phyloP scores from a whole-genome alignment of 2,329 filamentous ascomycete genomes.

The Fusarium oligoseptatum region DNA sequence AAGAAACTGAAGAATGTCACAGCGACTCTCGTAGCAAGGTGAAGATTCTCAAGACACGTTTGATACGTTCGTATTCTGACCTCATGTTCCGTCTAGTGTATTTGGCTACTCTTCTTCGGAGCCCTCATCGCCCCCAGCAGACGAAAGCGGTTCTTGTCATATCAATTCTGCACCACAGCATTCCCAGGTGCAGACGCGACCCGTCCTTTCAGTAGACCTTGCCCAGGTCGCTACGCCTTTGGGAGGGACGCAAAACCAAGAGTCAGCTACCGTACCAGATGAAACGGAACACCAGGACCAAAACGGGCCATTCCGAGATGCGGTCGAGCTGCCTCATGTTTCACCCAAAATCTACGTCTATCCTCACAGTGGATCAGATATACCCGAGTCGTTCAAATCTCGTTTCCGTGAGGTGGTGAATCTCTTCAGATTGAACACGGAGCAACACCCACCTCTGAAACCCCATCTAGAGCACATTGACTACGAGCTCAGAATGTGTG shows the following conservation, averaged over 20 bases:
- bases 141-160: neutral
- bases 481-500: neutral
- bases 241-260: neutral
- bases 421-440: neutral
- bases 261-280: neutral
- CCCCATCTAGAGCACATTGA: neutral
- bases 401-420: neutral
- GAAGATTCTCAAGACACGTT: too few relatives aligned
- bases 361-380: neutral
- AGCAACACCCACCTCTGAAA: neutral
- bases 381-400: neutral
- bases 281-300: neutral
- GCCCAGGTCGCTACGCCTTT: too few relatives aligned
- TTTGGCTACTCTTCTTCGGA: neutral
- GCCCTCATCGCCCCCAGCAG: neutral
- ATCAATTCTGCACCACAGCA: neutral
- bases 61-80: neutral
- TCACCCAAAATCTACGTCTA: neutral
- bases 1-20: neutral
- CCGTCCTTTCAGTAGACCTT: too few relatives aligned
- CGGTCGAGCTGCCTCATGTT: neutral
- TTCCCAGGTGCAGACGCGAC: neutral
- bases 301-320: neutral
- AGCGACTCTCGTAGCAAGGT: neutral
- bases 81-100: neutral